Evolutionary conservation across 2,329 filamentous ascomycete genomes (phyloP).

Genomic region (Trichoderma afroharzianum): DNA sequence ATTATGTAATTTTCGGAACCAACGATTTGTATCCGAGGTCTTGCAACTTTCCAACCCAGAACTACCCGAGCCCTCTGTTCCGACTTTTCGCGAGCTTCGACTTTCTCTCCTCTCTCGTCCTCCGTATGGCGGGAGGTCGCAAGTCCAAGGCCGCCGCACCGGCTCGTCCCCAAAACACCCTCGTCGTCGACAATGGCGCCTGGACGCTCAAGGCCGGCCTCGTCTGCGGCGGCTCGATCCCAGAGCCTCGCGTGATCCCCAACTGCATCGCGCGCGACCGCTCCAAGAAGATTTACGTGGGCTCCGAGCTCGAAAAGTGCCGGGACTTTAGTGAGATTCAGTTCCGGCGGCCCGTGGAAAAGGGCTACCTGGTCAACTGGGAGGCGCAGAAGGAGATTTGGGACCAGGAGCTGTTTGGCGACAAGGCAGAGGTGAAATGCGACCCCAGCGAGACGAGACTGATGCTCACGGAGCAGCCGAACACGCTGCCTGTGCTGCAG

Average conservation of each 20-base stretch:
- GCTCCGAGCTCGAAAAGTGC: slow-evolving; percentile 72
- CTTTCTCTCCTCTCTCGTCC: background rate
- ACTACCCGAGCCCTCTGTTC: background rate
- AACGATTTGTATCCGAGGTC: background rate
- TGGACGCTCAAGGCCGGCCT: slow-evolving; percentile 90
- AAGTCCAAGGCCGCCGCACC: slow-evolving; percentile 53
- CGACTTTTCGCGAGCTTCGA: background rate
- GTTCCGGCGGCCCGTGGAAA: slow-evolving; percentile 87
- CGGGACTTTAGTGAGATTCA: slow-evolving; percentile 84
- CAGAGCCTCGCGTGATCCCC: slow-evolving; percentile 68
- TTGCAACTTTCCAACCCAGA: background rate
- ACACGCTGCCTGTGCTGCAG: slow-evolving; percentile 75
- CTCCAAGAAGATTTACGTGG: slow-evolving; percentile 74
- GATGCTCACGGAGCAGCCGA: slow-evolving; percentile 80
- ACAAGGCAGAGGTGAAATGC: slow-evolving; percentile 62
- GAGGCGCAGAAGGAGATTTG: slow-evolving; percentile 93
- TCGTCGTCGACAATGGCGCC: slow-evolving; percentile 91
- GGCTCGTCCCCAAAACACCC: slow-evolving; percentile 59
- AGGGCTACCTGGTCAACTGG: slow-evolving; percentile 95
- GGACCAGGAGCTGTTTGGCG: slow-evolving; percentile 81
- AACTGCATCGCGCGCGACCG: slow-evolving; percentile 87
- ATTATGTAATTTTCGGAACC: background rate
- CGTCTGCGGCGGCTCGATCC: slow-evolving; percentile 45
- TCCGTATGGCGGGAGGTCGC: slow-evolving; percentile 42
- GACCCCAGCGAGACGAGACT: slow-evolving; percentile 80